A percentile compares a stretch with the other conserved stretches of the same genome.
Conservation (phyloP, 2,329 filamentous ascomycete species). For the Aspergillus sp. region DNA sequence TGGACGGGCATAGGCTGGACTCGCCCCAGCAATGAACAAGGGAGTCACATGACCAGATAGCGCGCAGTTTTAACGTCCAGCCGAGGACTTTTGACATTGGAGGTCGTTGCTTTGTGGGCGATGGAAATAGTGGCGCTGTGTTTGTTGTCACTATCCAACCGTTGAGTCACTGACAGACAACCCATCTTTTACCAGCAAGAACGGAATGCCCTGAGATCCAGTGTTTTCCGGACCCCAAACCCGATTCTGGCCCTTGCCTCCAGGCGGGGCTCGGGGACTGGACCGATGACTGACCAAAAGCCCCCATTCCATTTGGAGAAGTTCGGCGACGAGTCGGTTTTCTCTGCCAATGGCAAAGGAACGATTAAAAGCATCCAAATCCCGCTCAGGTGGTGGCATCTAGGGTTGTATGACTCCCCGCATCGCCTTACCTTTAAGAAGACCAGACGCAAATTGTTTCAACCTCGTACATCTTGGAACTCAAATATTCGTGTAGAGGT, state of each 20-base stretch:
- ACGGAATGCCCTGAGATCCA: too few relatives aligned
- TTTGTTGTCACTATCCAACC: too few relatives aligned
- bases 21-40: neutral
- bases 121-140: too few relatives aligned
- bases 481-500: neutral
- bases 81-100: too few relatives aligned
- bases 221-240: too few relatives aligned
- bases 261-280: neutral
- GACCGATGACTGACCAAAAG: neutral
- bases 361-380: neutral
- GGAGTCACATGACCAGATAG: too few relatives aligned
- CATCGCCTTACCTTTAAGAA: conserved; percentile 1
- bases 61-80: too few relatives aligned
- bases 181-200: too few relatives aligned
- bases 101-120: too few relatives aligned
- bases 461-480: neutral
- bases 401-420: neutral
- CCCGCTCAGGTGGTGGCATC: neutral
- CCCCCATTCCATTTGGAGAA: neutral
- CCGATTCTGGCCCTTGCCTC: too few relatives aligned
- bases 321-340: neutral
- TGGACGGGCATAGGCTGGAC: neutral
- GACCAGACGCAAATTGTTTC: neutral
- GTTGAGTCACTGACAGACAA: too few relatives aligned
- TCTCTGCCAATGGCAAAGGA: neutral